phyloP scores from a whole-genome alignment of 129 eudicot genomes.

The Artemisia annua region DNA sequence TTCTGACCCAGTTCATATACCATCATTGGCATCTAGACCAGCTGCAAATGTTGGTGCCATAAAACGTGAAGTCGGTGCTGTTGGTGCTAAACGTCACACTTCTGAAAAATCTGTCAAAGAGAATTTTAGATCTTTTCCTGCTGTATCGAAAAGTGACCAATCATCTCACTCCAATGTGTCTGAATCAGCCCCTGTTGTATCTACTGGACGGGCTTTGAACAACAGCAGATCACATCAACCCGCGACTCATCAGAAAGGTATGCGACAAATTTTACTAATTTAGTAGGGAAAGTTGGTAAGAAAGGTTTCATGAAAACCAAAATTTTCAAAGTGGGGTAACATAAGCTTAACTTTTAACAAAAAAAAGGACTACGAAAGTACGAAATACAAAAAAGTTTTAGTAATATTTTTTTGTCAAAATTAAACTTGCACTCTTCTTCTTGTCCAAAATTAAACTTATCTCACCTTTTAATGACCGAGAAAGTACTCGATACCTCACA shows the following conservation, averaged over 20 bases:
- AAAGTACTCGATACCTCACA: no score
- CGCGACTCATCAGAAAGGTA: conserved; percentile 78
- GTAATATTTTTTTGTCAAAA: no score
- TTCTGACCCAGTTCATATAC: conserved; percentile 95
- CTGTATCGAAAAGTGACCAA: conserved; percentile 49
- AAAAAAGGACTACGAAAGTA: no score
- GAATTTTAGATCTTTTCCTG: conserved; percentile 41
- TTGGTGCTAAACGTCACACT: conserved; percentile 75
- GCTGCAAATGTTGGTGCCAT: conserved; percentile 83
- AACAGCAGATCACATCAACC: conserved; percentile 52
- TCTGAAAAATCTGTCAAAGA: conserved; percentile 61
- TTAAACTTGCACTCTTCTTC: no score
- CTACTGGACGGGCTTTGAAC: conserved; percentile 44
- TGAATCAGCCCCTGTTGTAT: conserved; percentile 41
- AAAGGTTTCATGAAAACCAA: no score
- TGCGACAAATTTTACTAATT: background rate
- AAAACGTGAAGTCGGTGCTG: conserved; percentile 89
- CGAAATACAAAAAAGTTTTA: no score
- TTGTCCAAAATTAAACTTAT: no score
- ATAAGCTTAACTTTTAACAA: no score
- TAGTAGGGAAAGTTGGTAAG: no score
- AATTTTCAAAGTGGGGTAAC: no score
- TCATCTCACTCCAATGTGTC: conserved; percentile 43
- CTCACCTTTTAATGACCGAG: no score
- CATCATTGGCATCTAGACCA: conserved; percentile 68